A percentile compares a stretch with the other conserved stretches of the same genome.
phyloP scores from a whole-genome alignment of 176 grass and related monocot species.

The Zizania latifolia region DNA sequence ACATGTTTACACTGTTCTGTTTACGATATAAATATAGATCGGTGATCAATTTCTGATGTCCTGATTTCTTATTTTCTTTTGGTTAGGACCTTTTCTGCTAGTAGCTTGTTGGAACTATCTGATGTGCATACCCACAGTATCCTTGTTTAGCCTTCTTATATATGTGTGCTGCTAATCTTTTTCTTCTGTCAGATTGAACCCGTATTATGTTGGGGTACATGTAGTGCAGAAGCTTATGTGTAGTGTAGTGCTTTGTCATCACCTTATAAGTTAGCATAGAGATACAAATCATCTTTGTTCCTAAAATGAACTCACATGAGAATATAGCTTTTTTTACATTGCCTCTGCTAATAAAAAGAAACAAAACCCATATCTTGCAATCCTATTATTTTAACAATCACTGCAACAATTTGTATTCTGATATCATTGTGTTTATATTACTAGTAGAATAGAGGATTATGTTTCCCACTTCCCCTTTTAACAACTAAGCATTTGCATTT shows the following conservation, averaged over 20 bases:
- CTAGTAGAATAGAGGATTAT: background rate
- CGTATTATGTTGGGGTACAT: background rate
- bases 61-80: background rate
- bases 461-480: background rate
- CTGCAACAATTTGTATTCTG: background rate
- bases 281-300: background rate
- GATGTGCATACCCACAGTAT: background rate
- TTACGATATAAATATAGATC: background rate
- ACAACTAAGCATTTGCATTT: background rate
- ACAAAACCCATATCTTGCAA: background rate
- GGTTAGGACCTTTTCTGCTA: background rate
- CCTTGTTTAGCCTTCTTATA: background rate
- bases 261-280: background rate
- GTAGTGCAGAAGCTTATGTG: background rate
- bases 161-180: background rate
- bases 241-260: background rate
- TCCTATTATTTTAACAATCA: background rate
- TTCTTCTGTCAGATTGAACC: background rate
- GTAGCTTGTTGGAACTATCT: background rate
- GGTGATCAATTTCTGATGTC: background rate
- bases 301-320: background rate
- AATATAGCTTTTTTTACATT: background rate
- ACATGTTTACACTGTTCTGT: background rate
- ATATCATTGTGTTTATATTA: constrained; percentile 4
- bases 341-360: background rate